Percentiles rank a stretch among this genome's conserved stretches.
These are phyloP conservation scores for Podospora conica DNA, from an alignment of 495 filamentous ascomycete genomes.

Conservation along the genomic window DNA sequence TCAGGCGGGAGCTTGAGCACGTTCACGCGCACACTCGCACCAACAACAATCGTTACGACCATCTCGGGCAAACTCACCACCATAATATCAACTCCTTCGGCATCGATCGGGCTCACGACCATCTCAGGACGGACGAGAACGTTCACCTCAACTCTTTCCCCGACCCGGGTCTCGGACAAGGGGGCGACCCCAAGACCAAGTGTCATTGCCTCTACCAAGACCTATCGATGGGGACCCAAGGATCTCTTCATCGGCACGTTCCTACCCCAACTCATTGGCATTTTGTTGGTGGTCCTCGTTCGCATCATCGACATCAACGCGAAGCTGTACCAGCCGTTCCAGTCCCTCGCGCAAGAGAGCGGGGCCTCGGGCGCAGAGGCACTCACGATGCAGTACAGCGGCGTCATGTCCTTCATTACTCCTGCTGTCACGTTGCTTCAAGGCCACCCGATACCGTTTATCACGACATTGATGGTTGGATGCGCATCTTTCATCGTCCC, in stretches of 20 bases:
- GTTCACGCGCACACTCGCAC: constrained; percentile 19
- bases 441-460: constrained; percentile 26
- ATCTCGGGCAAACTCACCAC: constrained; percentile 26
- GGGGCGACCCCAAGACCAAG: not conserved
- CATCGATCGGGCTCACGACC: constrained; percentile 20
- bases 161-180: constrained; percentile 2
- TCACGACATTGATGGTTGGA: constrained; percentile 26
- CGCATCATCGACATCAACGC: constrained; percentile 35
- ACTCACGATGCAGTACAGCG: constrained; percentile 27
- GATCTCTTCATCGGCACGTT: constrained; percentile 35
- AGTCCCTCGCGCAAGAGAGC: constrained; percentile 18
- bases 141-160: constrained; percentile 17
- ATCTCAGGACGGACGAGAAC: constrained; percentile 15
- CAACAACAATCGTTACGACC: constrained; percentile 25
- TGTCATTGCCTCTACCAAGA: constrained; percentile 16
- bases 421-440: constrained; percentile 21
- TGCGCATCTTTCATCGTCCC: constrained; percentile 27
- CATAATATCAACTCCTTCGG: constrained; percentile 25
- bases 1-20: constrained; percentile 23
- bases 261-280: constrained; percentile 26
- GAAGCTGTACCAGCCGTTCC: constrained; percentile 37
- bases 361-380: constrained; percentile 18
- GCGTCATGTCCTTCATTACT: constrained; percentile 19
- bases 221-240: constrained; percentile 18
- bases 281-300: constrained; percentile 27